These are phyloP conservation scores for Kockiozyma suomiensis DNA, from an alignment of 805 yeast genomes.

Conservation along the genomic window DNA sequence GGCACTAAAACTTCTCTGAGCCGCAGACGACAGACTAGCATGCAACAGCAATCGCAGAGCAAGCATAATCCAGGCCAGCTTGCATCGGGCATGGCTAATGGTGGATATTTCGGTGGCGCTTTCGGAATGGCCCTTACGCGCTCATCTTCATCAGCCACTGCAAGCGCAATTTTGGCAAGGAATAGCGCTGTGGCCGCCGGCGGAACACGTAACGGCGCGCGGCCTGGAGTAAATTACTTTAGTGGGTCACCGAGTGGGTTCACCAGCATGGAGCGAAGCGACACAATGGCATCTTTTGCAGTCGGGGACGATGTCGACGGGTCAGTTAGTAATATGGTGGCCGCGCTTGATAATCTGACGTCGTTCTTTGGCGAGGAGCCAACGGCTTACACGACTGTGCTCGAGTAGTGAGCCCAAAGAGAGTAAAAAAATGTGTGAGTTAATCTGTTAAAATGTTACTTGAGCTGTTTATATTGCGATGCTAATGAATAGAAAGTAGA, in stretches of 20 bases:
- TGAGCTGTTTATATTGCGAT: background rate
- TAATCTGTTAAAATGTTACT: background rate
- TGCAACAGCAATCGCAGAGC: background rate
- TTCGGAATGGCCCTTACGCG: slow-evolving; percentile 15
- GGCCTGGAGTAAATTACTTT: background rate
- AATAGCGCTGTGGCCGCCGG: background rate
- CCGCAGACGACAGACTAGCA: background rate
- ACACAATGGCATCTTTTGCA: slow-evolving; percentile 47
- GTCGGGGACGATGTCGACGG: slow-evolving; percentile 59
- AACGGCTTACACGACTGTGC: slow-evolving; percentile 27
- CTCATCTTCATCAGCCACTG: slow-evolving; percentile 10
- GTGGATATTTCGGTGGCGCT: slow-evolving; percentile 29
- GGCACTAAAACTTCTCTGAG: background rate
- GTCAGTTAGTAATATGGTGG: slow-evolving; percentile 87
- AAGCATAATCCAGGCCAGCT: slow-evolving; percentile 8
- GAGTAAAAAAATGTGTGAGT: background rate
- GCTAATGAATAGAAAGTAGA: too few relatives aligned
- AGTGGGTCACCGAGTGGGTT: background rate
- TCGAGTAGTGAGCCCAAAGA: slow-evolving; percentile 23
- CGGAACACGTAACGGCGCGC: background rate
- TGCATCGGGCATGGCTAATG: slow-evolving; percentile 22
- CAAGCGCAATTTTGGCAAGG: slow-evolving; percentile 5
- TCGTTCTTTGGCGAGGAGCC: slow-evolving; percentile 77
- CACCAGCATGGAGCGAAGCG: slow-evolving; percentile 42
- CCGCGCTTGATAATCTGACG: slow-evolving; percentile 85